Conservation (phyloP, 169 alveolate species). For the Plasmodium fragile region DNA sequence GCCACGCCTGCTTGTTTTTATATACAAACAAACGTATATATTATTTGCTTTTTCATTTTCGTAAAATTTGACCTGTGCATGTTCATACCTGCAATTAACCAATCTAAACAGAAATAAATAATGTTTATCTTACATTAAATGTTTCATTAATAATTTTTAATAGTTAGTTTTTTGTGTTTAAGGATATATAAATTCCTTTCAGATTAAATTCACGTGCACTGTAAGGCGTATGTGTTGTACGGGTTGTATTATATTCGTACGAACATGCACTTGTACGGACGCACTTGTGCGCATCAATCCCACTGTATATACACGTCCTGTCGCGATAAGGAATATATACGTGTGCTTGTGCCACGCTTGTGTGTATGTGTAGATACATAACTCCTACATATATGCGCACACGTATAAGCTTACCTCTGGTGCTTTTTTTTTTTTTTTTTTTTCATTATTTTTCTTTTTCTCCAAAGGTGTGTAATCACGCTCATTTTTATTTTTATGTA, state of each 20-base stretch:
- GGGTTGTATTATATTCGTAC: not conserved
- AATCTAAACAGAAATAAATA: not conserved
- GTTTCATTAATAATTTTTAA: slow-evolving; percentile 45
- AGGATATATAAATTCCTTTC: slow-evolving; percentile 1
- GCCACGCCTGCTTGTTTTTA: not conserved
- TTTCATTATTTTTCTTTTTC: not conserved
- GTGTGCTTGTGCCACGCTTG: not conserved
- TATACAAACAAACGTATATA: not conserved
- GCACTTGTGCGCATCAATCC: not conserved
- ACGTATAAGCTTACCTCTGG: not conserved
- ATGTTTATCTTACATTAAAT: slow-evolving; percentile 19
- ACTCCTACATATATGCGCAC: not conserved
- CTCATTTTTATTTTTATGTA: not conserved
- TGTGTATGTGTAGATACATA: not conserved
- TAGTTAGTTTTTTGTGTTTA: slow-evolving; percentile 62
- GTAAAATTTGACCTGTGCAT: not conserved
- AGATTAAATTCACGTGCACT: not conserved
- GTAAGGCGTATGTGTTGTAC: not conserved
- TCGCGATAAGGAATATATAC: not conserved
- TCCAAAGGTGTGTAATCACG: not conserved
- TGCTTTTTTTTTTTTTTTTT: not conserved
- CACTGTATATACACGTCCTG: not conserved
- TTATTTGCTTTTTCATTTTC: not conserved
- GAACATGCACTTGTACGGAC: not conserved
- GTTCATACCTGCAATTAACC: not conserved